Conservation (phyloP, 1,284 basidiomycete genomes). For the Sanghuangporus weigelae region DNA sequence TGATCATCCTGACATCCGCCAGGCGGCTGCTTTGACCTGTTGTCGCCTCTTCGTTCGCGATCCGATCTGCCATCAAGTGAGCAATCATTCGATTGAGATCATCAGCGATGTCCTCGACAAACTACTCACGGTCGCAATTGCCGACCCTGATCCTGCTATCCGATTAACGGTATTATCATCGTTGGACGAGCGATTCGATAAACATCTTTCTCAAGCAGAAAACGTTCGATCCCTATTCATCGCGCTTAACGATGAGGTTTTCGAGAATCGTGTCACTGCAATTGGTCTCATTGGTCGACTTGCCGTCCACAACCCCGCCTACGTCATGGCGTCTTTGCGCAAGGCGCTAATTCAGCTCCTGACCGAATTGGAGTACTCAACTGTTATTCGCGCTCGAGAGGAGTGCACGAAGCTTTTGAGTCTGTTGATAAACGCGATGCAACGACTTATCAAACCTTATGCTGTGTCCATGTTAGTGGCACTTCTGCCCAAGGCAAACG, state of each 20-base stretch:
- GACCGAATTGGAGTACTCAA: constrained; percentile 97
- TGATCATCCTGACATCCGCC: constrained; percentile 84
- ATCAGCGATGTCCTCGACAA: constrained; percentile 98
- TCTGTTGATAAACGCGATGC: constrained; percentile 84
- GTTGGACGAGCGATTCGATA: constrained; percentile 93
- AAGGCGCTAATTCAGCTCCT: constrained; percentile 96
- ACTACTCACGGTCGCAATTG: constrained; percentile 93
- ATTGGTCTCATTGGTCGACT: constrained; percentile 92
- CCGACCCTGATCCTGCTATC: constrained; percentile 88
- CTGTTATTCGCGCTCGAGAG: constrained; percentile 86
- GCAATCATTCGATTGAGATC: constrained; percentile 94
- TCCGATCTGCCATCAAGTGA: constrained; percentile 95
- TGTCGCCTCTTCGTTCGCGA: constrained; percentile 91
- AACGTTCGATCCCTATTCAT: constrained; percentile 97
- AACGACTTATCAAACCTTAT: constrained; percentile 94
- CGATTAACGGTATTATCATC: constrained; percentile 85
- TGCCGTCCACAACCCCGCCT: constrained; percentile 94
- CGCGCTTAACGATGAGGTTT: constrained; percentile 96
- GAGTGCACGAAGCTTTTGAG: constrained; percentile 89
- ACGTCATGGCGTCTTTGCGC: constrained; percentile 96
- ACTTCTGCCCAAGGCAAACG: constrained; percentile 84
- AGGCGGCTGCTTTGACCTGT: constrained; percentile 90
- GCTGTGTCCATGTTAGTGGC: constrained; percentile 95
- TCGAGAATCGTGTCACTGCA: constrained; percentile 89
- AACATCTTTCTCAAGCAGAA: constrained; percentile 97